A percentile compares a stretch with the other conserved stretches of the same genome.
These are phyloP conservation scores for Lomentospora prolificans DNA, from an alignment of 2,329 filamentous ascomycete species.

Conservation along the genomic window DNA sequence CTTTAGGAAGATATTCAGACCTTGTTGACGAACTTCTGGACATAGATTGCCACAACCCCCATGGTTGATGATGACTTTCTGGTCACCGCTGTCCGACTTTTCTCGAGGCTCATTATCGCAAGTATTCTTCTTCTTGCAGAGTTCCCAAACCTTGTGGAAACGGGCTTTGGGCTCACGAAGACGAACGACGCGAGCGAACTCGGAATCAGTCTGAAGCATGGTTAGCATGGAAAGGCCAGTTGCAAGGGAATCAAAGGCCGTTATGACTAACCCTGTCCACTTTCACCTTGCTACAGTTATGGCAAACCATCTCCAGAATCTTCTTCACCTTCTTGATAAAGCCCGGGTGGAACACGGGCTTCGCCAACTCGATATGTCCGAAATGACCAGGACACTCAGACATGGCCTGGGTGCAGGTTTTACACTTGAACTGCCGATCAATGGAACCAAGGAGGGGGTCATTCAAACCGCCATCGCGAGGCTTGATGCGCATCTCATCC, in stretches of 20 bases:
- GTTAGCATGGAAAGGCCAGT: constrained; percentile 45
- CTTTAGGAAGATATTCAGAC: constrained; percentile 59
- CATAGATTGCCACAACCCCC: constrained; percentile 90
- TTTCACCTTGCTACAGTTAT: constrained; percentile 96
- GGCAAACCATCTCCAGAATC: constrained; percentile 95
- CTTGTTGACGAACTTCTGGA: constrained; percentile 78
- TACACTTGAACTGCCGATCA: constrained; percentile 90
- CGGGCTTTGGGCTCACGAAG: constrained; percentile 88
- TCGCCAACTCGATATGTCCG: constrained; percentile 94
- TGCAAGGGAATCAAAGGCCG: constrained; percentile 22
- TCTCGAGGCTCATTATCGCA: constrained; percentile 74
- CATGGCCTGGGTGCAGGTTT: constrained; percentile 92
- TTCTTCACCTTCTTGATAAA: constrained; percentile 99
- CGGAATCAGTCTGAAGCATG: constrained; percentile 60
- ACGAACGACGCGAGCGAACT: constrained; percentile 71
- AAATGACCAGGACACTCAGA: constrained; percentile 96
- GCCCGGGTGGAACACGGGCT: constrained; percentile 87
- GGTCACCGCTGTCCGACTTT: constrained; percentile 49
- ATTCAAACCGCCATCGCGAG: constrained; percentile 85
- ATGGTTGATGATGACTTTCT: constrained; percentile 48
- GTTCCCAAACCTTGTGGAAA: constrained; percentile 84
- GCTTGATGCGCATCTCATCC: constrained; percentile 89
- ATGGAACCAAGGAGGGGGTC: constrained; percentile 95
- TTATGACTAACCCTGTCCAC: constrained; percentile 87
- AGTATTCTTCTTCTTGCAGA: constrained; percentile 78